Percentiles rank a stretch among this genome's conserved stretches.
Evolutionary conservation across 2,329 filamentous ascomycete genomes (phyloP).

Genomic region (Hawksworthiomyces lignivorus): DNA sequence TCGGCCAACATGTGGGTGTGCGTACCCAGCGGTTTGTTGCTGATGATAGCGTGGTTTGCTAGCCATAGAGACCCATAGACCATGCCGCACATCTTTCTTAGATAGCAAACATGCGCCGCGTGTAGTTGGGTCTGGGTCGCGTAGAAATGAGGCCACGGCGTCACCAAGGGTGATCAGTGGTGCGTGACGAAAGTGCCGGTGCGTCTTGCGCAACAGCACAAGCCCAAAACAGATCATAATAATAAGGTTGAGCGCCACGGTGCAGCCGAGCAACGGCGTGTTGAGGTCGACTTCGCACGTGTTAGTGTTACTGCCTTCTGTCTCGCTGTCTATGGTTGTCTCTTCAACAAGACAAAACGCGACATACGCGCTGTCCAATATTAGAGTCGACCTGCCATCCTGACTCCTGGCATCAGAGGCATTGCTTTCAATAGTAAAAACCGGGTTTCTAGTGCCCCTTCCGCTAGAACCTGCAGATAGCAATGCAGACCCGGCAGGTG

Average conservation of each 20-base stretch:
- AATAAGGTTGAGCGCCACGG: constrained; percentile 34
- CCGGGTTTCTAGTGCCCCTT: constrained; percentile 3
- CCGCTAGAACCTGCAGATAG: neutral
- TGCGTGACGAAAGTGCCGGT: constrained; percentile 23
- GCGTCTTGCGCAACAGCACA: constrained; percentile 21
- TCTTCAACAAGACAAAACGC: constrained; percentile 27
- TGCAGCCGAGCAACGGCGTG: constrained; percentile 33
- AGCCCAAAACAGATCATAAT: constrained; percentile 21
- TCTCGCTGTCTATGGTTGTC: constrained; percentile 1
- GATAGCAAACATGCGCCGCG: constrained; percentile 34
- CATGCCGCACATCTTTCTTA: constrained; percentile 36
- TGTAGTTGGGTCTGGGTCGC: constrained; percentile 36
- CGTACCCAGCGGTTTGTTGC: too few relatives aligned
- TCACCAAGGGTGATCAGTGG: constrained; percentile 45
- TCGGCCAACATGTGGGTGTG: too few relatives aligned
- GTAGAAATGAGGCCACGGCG: constrained; percentile 42
- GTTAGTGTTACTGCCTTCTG: neutral
- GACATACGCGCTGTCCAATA: constrained; percentile 20
- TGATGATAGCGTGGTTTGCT: constrained; percentile 40
- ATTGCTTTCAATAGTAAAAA: neutral
- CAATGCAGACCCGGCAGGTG: constrained; percentile 9
- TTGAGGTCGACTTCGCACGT: constrained; percentile 36
- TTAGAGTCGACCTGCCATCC: neutral
- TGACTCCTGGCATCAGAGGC: neutral
- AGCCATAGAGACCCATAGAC: constrained; percentile 35